phyloP scores from a whole-genome alignment of 2,329 filamentous ascomycete species.

The Metarhizium robertsii region DNA sequence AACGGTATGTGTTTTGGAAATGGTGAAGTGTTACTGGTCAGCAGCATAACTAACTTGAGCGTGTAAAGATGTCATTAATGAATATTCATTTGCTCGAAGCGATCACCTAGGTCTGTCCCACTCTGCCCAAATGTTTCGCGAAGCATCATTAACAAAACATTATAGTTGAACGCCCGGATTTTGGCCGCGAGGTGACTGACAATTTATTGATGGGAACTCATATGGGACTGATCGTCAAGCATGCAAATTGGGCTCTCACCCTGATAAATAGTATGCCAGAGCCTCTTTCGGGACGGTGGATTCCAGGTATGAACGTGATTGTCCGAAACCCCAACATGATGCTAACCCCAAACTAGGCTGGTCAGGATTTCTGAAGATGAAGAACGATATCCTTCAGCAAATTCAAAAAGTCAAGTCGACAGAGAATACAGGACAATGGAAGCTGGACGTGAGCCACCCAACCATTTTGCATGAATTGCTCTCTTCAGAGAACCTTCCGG shows the following conservation, averaged over 20 bases:
- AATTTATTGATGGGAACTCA: constrained; percentile 27
- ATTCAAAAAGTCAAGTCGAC: constrained; percentile 26
- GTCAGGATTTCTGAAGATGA: constrained; percentile 29
- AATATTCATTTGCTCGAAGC: constrained; percentile 28
- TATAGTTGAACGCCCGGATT: constrained; percentile 23
- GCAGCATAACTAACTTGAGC: not conserved
- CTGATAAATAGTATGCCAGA: constrained; percentile 27
- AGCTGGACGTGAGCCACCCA: constrained; percentile 22
- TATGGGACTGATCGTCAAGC: constrained; percentile 26
- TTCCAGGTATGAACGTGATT: constrained; percentile 15
- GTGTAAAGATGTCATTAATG: constrained; percentile 26
- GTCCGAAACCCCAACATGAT: constrained; percentile 6
- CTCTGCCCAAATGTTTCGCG: not conserved
- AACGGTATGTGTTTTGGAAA: constrained; percentile 17
- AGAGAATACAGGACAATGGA: constrained; percentile 23
- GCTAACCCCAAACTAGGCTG: constrained; percentile 20
- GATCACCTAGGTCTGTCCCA: constrained; percentile 19
- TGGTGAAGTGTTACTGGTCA: not conserved
- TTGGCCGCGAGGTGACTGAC: constrained; percentile 25
- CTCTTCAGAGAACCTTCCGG: constrained; percentile 20
- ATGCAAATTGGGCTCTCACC: constrained; percentile 24
- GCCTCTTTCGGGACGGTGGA: constrained; percentile 23
- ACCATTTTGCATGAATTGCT: constrained; percentile 28
- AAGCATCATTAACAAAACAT: not conserved
- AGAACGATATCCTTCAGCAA: constrained; percentile 26